Evolutionary conservation across 768 basidiomycete genomes (phyloP).

Genomic region (Hypholoma sublateritium): DNA sequence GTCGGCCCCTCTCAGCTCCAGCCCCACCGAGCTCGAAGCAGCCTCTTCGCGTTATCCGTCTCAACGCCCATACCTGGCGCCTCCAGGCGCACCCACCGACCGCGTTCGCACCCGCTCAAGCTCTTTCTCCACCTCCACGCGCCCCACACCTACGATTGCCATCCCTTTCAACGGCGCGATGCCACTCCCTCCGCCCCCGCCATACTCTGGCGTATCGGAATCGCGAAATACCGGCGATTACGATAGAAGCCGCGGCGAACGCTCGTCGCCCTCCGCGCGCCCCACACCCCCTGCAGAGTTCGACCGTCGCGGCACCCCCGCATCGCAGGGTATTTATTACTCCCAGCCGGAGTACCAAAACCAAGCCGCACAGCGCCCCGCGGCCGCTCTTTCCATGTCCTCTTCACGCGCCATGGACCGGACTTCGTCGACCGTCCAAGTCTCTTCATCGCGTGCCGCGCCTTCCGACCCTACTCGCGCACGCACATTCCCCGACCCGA

Average conservation of each 20-base stretch:
- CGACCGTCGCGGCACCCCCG: slow-evolving; percentile 8
- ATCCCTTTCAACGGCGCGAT: background rate
- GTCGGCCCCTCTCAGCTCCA: slow-evolving; percentile 14
- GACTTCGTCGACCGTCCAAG: background rate
- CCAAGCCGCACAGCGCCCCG: background rate
- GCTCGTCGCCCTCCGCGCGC: slow-evolving; percentile 1
- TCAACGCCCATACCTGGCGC: background rate
- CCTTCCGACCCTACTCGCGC: background rate
- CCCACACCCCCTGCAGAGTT: slow-evolving; percentile 3
- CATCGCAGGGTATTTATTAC: slow-evolving; percentile 12
- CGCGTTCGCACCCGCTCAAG: slow-evolving; percentile 16
- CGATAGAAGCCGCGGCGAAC: slow-evolving; percentile 9
- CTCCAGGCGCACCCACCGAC: slow-evolving; percentile 1
- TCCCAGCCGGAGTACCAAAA: slow-evolving; percentile 7
- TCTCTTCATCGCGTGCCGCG: background rate
- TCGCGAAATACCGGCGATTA: slow-evolving; percentile 11
- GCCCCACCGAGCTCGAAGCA: slow-evolving; percentile 13
- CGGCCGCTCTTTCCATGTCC: background rate
- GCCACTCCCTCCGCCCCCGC: background rate
- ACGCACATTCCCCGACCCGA: slow-evolving; percentile 1
- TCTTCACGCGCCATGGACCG: background rate
- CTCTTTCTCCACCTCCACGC: slow-evolving; percentile 14
- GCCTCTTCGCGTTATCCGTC: background rate
- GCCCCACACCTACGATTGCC: slow-evolving; percentile 8
- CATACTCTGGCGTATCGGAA: slow-evolving; percentile 2